Evolutionary conservation across 768 basidiomycete species (phyloP), one percentile per base, ranked within the genome.

Genomic region (Botryobasidium botryosum): DNA sequence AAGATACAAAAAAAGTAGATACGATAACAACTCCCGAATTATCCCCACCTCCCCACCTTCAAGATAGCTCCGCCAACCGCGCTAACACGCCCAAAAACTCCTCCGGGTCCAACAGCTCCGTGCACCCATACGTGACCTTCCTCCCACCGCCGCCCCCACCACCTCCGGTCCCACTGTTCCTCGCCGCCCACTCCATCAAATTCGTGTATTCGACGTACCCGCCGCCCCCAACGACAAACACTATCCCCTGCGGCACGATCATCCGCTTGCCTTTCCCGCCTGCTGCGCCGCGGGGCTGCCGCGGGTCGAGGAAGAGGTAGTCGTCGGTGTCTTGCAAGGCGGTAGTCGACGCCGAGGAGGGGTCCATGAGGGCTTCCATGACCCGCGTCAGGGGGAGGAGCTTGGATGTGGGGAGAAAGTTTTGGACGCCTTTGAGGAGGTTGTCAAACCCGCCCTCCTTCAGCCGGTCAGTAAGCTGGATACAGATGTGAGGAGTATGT

Each of bases 151-250:
- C 50, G 6, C 46, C 50, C 6, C 47, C 52, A 13, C 26, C 35
- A 2, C 33, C 24, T 6, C 38, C 43, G n/a, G 21, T 50, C 33
- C 21, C 48, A 25, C 40, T 47, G 4, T 76, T 74, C 62, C 75
- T 77, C 43, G 61, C 64, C 3, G 85, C 84, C 88, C 91, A 94
- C 61, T 97, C 92, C 59, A 82, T 77, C 48, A 99, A 62, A 59
- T 97, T 97, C 4, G 90, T 88, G 53, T 91, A 96, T 63, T 99
- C 94, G 42, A 97, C 88, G 56, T 96, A 92, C 13, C 90, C 83
- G 3, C 90, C 94, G 1, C 94, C 94, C 6, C 94, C 94, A 2
- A 99, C 91, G 25, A 96, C 67, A 53, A 99, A 99, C 3, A 99
- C 80, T 55, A 85, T 74, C 12, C 84, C 79, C 50, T 97, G 92